Evolutionary conservation across 371 early-diverging fungal species (phyloP), one percentile per base, ranked within the genome.

Genomic region (Batrachochytrium dendrobatidis): DNA sequence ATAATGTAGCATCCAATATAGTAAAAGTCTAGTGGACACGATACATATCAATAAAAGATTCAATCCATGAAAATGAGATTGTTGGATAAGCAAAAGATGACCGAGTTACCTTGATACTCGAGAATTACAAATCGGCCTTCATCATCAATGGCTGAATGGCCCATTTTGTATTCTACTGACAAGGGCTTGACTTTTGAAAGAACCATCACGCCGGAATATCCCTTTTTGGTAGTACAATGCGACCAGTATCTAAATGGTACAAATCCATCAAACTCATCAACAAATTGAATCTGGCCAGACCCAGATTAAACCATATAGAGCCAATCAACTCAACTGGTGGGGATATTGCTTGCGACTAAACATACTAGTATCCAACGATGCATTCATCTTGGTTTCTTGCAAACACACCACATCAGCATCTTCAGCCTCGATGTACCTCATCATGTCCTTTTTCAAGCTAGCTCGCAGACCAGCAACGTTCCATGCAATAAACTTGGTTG

Each of bases 351-450:
- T 73, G 34, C 79, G 73, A 58, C 81, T 73, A 18, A 90, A 68
- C 22, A 68, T 72, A 18, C 63, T 74, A 1, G 68, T 20, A 1
- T 24, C 50, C 18, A 60, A 60, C n/a, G 46, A 34, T 12, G 74
- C 75, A 63, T 84, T 84, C 22, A 87, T 68, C 67, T 94, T 93
- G 35, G 89, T 89, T 63, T 94, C 94, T 65, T 92, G 91, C 20
- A 94, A 48, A 64, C 88, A 90, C 2, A 93, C 46, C 29, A 94
- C 77, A 68, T 91, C 92, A 0, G 94, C 83, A 53, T 90, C 74
- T 65, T 94, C 94, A 0, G 87, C 87, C 8, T 74, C 76, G 43
- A 92, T 65, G 59, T 92, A 92, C 15, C 70, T 70, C 33, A 80
- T 78, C 61, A 89, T 86, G 0, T 91, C 87, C 73, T 94, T 94